These are phyloP conservation scores for Claviceps africana DNA, from an alignment of 2,329 filamentous ascomycete species.

Conservation along the genomic window DNA sequence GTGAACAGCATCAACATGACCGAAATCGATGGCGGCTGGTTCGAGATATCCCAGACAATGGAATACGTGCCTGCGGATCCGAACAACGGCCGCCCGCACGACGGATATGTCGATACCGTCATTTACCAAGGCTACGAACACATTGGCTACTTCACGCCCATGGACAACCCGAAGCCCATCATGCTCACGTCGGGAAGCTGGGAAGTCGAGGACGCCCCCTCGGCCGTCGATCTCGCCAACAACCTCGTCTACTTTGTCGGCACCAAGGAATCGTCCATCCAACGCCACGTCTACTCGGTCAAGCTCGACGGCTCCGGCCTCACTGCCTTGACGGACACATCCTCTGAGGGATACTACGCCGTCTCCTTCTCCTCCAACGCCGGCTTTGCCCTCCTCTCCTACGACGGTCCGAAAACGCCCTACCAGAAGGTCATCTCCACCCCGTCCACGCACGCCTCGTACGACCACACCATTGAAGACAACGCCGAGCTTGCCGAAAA, in stretches of 20 bases:
- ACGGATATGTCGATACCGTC: slow-evolving; percentile 87
- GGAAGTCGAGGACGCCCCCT: slow-evolving; percentile 81
- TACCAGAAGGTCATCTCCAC: slow-evolving; percentile 86
- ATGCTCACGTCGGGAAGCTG: slow-evolving; percentile 80
- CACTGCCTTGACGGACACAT: slow-evolving; percentile 58
- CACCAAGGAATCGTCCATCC: slow-evolving; percentile 74
- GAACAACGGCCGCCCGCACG: slow-evolving; percentile 56
- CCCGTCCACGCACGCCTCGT: slow-evolving; percentile 49
- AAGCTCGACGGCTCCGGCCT: slow-evolving; percentile 66
- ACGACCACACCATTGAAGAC: slow-evolving; percentile 61
- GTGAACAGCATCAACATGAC: slow-evolving; percentile 68
- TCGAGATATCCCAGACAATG: slow-evolving; percentile 81
- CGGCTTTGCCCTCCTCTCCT: slow-evolving; percentile 72
- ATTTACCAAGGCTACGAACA: slow-evolving; percentile 82
- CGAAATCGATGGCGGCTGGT: slow-evolving; percentile 89
- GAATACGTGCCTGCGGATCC: slow-evolving; percentile 76
- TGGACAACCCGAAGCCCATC: slow-evolving; percentile 68
- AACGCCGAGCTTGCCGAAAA: slow-evolving; percentile 57
- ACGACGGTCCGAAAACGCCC: slow-evolving; percentile 72
- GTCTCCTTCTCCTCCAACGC: slow-evolving; percentile 74
- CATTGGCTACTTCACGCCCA: slow-evolving; percentile 79
- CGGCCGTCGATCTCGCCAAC: slow-evolving; percentile 67
- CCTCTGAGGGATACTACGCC: slow-evolving; percentile 61
- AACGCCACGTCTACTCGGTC: slow-evolving; percentile 85
- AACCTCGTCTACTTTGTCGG: slow-evolving; percentile 85